Percentiles rank a stretch among this genome's conserved stretches.
phyloP scores from a whole-genome alignment of 2,329 filamentous ascomycete genomes.

The Arthroderma sp. region DNA sequence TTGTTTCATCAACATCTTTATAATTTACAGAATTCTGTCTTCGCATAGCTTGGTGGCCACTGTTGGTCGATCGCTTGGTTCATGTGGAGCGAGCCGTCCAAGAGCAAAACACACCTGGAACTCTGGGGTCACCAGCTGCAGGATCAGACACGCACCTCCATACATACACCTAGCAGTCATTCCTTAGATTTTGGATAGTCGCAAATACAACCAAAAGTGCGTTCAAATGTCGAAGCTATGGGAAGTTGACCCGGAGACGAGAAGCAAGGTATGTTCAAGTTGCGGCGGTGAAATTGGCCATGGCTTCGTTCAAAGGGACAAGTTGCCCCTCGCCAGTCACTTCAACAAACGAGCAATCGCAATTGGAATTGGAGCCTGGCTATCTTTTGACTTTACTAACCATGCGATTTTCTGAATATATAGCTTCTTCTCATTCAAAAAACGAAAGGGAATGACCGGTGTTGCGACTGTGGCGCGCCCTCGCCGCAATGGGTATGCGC shows the following conservation, averaged over 20 bases:
- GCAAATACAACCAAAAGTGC: neutral
- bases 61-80: neutral
- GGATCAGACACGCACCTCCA: neutral
- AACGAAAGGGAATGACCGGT: conserved; percentile 72
- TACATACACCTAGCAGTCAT: neutral
- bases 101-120: neutral
- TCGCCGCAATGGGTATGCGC: conserved; percentile 85
- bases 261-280: conserved; percentile 59
- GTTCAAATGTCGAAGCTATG: conserved; percentile 61
- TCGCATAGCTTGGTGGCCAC: neutral
- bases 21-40: conserved; percentile 24
- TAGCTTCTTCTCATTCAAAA: conserved; percentile 87
- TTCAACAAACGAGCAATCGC: too few species aligned
- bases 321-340: too few species aligned
- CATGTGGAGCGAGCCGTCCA: conserved; percentile 1
- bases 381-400: neutral
- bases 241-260: conserved; percentile 97
- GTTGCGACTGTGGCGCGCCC: conserved; percentile 89
- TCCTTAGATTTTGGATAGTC: neutral
- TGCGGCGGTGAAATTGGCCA: neutral
- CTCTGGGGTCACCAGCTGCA: neutral
- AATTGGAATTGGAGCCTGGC: neutral
- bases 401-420: conserved; percentile 2
- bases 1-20: too few species aligned
- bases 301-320: too few species aligned